phyloP scores from a whole-genome alignment of 306 rosid genomes.

The Ormosia semicastrata region DNA sequence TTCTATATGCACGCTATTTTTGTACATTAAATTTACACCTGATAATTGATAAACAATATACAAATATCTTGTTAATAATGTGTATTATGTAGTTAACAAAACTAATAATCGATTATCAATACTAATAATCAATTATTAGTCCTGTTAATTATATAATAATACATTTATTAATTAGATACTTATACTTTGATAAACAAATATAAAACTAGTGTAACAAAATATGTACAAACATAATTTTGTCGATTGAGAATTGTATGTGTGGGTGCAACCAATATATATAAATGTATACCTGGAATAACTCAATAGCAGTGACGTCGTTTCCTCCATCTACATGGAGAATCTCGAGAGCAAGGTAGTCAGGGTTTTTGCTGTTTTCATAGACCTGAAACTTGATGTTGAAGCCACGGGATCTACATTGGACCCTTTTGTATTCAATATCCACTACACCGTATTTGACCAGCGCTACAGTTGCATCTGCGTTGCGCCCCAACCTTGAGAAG shows the following conservation, averaged over 20 bases:
- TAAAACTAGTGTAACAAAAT: background rate
- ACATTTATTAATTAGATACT: too few species aligned
- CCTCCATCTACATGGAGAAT: constrained; percentile 44
- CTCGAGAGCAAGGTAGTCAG: constrained; percentile 53
- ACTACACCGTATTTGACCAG: constrained; percentile 28
- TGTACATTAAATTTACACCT: too few species aligned
- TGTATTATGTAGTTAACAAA: too few species aligned
- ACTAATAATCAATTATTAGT: too few species aligned
- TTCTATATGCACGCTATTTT: too few species aligned
- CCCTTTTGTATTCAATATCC: constrained; percentile 34
- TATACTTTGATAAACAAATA: background rate
- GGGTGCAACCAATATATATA: background rate
- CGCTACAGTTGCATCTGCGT: background rate
- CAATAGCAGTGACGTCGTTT: constrained; percentile 51
- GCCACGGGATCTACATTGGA: constrained; percentile 45
- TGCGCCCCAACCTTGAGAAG: constrained; percentile 23
- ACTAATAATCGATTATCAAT: too few species aligned
- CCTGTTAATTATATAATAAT: too few species aligned
- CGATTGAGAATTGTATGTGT: background rate
- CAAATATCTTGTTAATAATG: too few species aligned
- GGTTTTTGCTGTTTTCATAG: constrained; percentile 55
- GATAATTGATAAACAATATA: too few species aligned
- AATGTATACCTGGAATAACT: constrained; percentile 55
- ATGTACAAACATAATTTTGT: background rate
- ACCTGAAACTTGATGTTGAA: constrained; percentile 41